Evolutionary conservation across 108 stramenopile genomes (phyloP).

Genomic region (Epithemia pelagica): DNA sequence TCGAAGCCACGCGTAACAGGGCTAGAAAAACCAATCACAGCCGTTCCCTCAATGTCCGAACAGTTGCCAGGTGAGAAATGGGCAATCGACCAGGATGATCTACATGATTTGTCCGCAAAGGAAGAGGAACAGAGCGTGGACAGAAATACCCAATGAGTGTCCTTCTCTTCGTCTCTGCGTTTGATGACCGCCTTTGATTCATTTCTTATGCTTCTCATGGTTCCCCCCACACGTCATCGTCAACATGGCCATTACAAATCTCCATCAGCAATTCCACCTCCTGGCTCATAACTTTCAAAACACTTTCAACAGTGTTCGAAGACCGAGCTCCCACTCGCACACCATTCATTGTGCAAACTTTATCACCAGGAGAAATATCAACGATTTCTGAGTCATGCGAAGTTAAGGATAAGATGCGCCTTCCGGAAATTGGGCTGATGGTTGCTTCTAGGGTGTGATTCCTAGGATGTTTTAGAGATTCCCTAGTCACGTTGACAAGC

Average conservation of each 20-base stretch:
- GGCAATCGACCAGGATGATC: no score
- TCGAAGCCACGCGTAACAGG: background rate
- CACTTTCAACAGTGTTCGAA: background rate
- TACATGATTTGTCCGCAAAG: no score
- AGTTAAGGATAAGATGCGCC: background rate
- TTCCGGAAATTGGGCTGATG: background rate
- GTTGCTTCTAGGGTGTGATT: background rate
- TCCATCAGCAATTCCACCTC: slow-evolving; percentile 9
- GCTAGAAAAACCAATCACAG: no score
- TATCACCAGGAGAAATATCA: background rate
- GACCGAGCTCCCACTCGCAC: background rate
- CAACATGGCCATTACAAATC: background rate
- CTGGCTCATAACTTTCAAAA: slow-evolving; percentile 2
- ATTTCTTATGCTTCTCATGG: no score
- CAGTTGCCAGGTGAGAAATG: no score
- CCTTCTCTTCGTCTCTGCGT: no score
- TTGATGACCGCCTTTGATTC: no score
- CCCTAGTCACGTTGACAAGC: background rate
- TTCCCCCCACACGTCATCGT: no score
- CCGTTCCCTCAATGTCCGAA: no score
- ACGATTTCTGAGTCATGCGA: background rate
- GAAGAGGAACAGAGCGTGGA: no score
- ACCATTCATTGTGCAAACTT: slow-evolving; percentile 2
- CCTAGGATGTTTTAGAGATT: background rate
- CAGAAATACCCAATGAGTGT: no score